phyloP scores from a whole-genome alignment of 305 asterid species.

The Vinca major region DNA sequence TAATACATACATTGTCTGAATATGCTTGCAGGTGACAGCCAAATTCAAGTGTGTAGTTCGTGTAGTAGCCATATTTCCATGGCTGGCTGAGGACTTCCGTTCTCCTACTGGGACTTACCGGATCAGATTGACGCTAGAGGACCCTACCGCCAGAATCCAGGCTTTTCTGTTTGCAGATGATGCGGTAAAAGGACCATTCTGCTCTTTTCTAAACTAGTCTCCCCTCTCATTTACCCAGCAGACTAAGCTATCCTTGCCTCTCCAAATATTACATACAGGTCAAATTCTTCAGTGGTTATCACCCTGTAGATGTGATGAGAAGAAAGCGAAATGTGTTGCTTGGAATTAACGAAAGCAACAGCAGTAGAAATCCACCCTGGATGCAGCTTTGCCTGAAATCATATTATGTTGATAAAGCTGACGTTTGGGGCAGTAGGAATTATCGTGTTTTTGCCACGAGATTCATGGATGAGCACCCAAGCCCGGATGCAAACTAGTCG shows the following conservation, averaged over 20 bases:
- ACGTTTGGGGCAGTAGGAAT: constrained; percentile 58
- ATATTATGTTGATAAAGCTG: constrained; percentile 33
- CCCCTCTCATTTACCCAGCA: neutral
- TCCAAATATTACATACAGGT: constrained; percentile 26
- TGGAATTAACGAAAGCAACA: constrained; percentile 30
- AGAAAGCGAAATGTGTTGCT: constrained; percentile 46
- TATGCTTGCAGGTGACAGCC: constrained; percentile 32
- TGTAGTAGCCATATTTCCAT: constrained; percentile 54
- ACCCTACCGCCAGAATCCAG: constrained; percentile 77
- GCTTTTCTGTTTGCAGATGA: constrained; percentile 64
- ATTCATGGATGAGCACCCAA: constrained; percentile 1
- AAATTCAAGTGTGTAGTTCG: constrained; percentile 64
- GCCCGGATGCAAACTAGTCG: neutral
- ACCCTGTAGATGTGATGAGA: constrained; percentile 30
- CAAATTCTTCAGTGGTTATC: constrained; percentile 34
- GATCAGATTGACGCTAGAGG: constrained; percentile 74
- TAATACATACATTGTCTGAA: neutral
- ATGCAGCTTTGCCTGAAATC: constrained; percentile 57
- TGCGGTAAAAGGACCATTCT: constrained; percentile 38
- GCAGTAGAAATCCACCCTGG: constrained; percentile 63
- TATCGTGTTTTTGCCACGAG: constrained; percentile 47
- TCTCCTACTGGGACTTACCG: constrained; percentile 49
- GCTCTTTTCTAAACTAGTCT: neutral
- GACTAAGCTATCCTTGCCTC: neutral
- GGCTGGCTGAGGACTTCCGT: constrained; percentile 41